phyloP scores from a whole-genome alignment of 495 filamentous ascomycete species.

The Letharia columbiana region DNA sequence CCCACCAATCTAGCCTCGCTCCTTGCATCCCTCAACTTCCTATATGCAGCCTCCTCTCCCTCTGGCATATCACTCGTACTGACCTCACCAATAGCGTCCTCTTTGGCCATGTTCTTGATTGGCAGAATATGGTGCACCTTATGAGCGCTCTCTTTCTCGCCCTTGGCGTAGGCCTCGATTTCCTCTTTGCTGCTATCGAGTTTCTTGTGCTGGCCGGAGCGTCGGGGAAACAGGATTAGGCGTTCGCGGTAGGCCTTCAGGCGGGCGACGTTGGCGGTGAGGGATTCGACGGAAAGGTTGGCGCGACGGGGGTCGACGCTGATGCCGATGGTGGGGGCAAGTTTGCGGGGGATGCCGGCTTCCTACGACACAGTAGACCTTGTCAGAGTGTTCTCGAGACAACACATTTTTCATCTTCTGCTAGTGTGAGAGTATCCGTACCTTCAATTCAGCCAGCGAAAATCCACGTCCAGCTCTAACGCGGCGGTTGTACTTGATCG shows the following conservation, averaged over 20 bases:
- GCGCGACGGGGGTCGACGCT: slow-evolving; percentile 89
- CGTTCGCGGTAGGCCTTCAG: slow-evolving; percentile 92
- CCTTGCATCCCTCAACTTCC: slow-evolving; percentile 74
- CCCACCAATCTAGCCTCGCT: slow-evolving; percentile 74
- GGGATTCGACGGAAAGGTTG: slow-evolving; percentile 92
- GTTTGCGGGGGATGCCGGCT: slow-evolving; percentile 88
- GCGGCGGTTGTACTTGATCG: slow-evolving; percentile 97
- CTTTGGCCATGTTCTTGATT: slow-evolving; percentile 49
- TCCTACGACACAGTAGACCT: slow-evolving; percentile 45
- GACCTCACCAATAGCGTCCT: slow-evolving; percentile 62
- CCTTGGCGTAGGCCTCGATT: slow-evolving; percentile 47
- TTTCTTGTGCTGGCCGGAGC: slow-evolving; percentile 81
- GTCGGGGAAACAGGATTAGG: slow-evolving; percentile 96
- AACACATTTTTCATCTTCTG: background rate
- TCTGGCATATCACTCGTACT: slow-evolving; percentile 70
- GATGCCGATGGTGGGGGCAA: slow-evolving; percentile 93
- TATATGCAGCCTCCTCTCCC: slow-evolving; percentile 74
- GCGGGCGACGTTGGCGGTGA: slow-evolving; percentile 87
- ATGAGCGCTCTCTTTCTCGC: slow-evolving; percentile 54
- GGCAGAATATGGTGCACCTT: slow-evolving; percentile 53
- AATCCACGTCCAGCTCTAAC: slow-evolving; percentile 95
- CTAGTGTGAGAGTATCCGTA: slow-evolving; percentile 36
- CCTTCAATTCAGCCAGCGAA: slow-evolving; percentile 95
- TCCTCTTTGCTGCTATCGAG: slow-evolving; percentile 83
- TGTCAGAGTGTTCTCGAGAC: slow-evolving; percentile 6